phyloP scores from a whole-genome alignment of 2,329 filamentous ascomycete genomes.

The Neonectria ditissima region DNA sequence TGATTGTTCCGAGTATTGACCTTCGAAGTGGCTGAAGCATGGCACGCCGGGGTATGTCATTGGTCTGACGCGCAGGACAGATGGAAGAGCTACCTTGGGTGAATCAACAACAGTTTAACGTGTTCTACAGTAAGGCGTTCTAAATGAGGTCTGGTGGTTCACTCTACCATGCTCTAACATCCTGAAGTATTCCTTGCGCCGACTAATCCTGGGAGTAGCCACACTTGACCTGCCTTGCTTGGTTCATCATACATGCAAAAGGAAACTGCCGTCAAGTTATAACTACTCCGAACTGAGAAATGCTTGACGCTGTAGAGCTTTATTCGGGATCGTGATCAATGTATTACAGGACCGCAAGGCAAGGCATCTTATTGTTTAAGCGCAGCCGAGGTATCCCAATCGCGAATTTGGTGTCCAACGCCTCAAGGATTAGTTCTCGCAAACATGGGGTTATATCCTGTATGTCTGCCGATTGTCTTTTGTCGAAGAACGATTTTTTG shows the following conservation, averaged over 20 bases:
- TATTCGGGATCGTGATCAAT: background rate
- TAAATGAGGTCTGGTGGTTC: too few relatives aligned
- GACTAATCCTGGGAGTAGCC: too few relatives aligned
- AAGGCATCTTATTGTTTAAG: background rate
- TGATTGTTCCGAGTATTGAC: background rate
- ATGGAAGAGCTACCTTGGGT: background rate
- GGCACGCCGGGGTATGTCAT: too few relatives aligned
- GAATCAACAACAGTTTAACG: too few relatives aligned
- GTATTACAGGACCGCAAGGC: background rate
- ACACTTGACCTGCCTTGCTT: background rate
- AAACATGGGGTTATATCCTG: background rate
- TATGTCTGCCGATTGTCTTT: background rate
- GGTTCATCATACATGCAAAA: background rate
- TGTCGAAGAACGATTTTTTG: too few relatives aligned
- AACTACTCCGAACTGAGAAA: too few relatives aligned
- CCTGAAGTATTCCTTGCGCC: too few relatives aligned
- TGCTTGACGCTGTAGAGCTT: too few relatives aligned
- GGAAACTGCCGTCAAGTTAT: too few relatives aligned
- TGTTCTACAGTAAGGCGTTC: too few relatives aligned
- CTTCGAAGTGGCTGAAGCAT: background rate
- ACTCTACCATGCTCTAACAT: too few relatives aligned
- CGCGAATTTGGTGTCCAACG: background rate
- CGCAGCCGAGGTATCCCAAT: background rate
- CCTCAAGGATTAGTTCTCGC: background rate
- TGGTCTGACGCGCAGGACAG: background rate